Evolutionary conservation across 768 basidiomycete species (phyloP).

Genomic region (Naganishia randhawae): DNA sequence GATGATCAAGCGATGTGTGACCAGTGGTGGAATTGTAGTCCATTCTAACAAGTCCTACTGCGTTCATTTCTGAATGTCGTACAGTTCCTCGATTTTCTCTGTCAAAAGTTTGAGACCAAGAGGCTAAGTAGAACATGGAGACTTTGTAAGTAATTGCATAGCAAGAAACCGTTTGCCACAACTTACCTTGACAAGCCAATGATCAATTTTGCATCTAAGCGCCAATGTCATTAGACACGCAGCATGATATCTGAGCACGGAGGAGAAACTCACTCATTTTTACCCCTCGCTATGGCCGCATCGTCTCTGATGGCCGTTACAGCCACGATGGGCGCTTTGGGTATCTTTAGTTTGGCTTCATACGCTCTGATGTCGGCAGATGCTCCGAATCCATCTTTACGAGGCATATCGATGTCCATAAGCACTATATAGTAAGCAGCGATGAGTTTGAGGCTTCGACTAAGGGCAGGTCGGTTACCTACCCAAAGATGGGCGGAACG

Average conservation of each 20-base stretch:
- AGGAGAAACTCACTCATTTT: constrained; percentile 9
- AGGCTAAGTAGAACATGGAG: neutral
- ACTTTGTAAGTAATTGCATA: constrained; percentile 1
- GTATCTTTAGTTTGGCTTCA: constrained; percentile 30
- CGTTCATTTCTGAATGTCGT: constrained; percentile 1
- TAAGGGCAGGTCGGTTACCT: neutral
- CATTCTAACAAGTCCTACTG: neutral
- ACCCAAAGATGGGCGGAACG: constrained; percentile 11
- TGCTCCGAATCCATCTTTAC: constrained; percentile 44
- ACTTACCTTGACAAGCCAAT: constrained; percentile 15
- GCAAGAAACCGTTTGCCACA: neutral
- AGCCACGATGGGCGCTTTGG: constrained; percentile 37
- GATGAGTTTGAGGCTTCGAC: neutral
- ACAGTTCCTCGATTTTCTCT: constrained; percentile 9
- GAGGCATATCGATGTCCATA: constrained; percentile 48
- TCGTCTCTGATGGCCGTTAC: constrained; percentile 37
- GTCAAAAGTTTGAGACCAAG: constrained; percentile 8
- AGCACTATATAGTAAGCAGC: constrained; percentile 27
- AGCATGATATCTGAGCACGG: too few species aligned
- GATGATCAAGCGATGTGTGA: neutral
- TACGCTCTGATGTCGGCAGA: constrained; percentile 42
- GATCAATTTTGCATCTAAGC: constrained; percentile 2
- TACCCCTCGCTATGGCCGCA: constrained; percentile 9
- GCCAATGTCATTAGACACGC: too few species aligned
- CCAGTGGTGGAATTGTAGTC: neutral